Evolutionary conservation across 2,329 filamentous ascomycete genomes (phyloP), one percentile per base, ranked within the genome.

Genomic region (Xylaria sp.): DNA sequence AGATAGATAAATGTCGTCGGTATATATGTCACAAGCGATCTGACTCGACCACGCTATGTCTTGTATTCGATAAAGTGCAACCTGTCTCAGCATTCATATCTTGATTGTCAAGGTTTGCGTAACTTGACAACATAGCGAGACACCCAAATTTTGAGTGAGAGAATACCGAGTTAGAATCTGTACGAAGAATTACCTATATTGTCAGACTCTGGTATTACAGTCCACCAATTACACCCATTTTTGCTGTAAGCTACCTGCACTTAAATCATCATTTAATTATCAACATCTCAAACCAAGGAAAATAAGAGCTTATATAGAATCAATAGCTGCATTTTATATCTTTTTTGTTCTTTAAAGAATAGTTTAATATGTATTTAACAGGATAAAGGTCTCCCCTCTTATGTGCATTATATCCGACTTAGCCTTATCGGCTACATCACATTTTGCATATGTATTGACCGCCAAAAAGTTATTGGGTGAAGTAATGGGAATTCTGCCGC

Each of bases 381-480:
- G 26, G 10, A 4, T 20, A 6, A 38, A 11, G 1, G 0, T 17
- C 7, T 7, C 7, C 3, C 5, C 31, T 3, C 31, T 23, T 58
- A 58, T 26, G 0, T 31, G 31, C 53, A 56, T 56, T 10, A 13
- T 23, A 2, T 9, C 7, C 10, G 0, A 4, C 3, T 31, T 40
- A 13, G 40, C 13, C 59, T 59, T 67, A 67, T 63, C 65, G 38
- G 28, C 15, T 38, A 48, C 44, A 36, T 9, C 3, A 20, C 36
- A n/a, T 31, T 0, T 26, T 49, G 23, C 23, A 49, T 31, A 44
- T 20, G 17, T 59, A 11, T 46, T 70, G 66, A 75, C 75, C 74
- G 73, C 73, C 71, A 75, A 76, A 77, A 76, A 77, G 72, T 76
- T 74, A 11, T 5, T 40, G 2, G n/a, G n/a, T n/a, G 33, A n/a